Conservation (phyloP, 495 filamentous ascomycete genomes). For the Talaromyces liani region DNA sequence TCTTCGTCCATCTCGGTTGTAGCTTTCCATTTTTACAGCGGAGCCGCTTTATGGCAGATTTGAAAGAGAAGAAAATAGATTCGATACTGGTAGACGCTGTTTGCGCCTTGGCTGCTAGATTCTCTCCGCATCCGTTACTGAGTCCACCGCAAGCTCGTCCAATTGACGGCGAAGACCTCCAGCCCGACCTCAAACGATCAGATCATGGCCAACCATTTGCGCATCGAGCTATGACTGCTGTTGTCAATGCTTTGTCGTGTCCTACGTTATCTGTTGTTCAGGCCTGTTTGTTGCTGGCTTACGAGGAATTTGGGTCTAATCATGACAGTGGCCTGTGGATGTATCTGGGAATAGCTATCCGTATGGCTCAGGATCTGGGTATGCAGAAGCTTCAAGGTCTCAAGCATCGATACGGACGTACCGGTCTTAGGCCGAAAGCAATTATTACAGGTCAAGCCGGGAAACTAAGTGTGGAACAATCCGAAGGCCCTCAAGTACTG, state of each 20-base stretch:
- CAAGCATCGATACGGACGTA: slow-evolving; percentile 55
- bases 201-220: slow-evolving; percentile 63
- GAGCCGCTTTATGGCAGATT: slow-evolving; percentile 57
- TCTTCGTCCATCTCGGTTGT: slow-evolving; percentile 71
- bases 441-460: slow-evolving; percentile 40
- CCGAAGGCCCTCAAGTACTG: slow-evolving; percentile 26
- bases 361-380: slow-evolving; percentile 80
- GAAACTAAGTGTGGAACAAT: slow-evolving; percentile 35
- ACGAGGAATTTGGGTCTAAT: slow-evolving; percentile 78
- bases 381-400: slow-evolving; percentile 71
- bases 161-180: slow-evolving; percentile 39
- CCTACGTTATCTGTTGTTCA: slow-evolving; percentile 74
- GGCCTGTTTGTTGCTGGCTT: slow-evolving; percentile 71
- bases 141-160: slow-evolving; percentile 42
- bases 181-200: slow-evolving; percentile 36
- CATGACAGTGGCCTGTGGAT: slow-evolving; percentile 86
- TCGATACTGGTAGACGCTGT: slow-evolving; percentile 82
- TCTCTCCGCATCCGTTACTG: slow-evolving; percentile 61
- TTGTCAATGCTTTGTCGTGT: slow-evolving; percentile 69
- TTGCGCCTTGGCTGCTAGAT: slow-evolving; percentile 73
- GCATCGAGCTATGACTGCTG: slow-evolving; percentile 63
- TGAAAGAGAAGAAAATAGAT: slow-evolving; percentile 73
- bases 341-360: slow-evolving; percentile 77
- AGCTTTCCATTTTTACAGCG: slow-evolving; percentile 74
- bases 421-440: slow-evolving; percentile 44